Evolutionary conservation across 2,329 filamentous ascomycete species (phyloP).

Genomic region (Diaporthe amygdali): DNA sequence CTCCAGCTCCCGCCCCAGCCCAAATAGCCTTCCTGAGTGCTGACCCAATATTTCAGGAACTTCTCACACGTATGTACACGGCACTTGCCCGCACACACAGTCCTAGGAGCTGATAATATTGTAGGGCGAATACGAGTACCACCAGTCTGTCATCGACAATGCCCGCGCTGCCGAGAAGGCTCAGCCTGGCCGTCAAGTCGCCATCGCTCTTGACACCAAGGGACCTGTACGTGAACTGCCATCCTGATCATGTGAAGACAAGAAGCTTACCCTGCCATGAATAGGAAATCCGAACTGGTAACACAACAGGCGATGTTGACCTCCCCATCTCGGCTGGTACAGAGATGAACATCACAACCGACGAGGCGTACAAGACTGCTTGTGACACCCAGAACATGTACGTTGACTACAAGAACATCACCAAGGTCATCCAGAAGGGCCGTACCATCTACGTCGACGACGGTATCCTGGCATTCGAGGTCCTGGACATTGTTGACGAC

Average conservation of each 20-base stretch:
- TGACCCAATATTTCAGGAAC: constrained; percentile 21
- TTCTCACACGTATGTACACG: constrained; percentile 26
- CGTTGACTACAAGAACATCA: constrained; percentile 99
- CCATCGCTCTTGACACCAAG: constrained; percentile 87
- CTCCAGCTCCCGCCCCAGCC: not conserved
- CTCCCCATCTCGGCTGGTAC: constrained; percentile 83
- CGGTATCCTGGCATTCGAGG: constrained; percentile 95
- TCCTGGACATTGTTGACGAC: constrained; percentile 84
- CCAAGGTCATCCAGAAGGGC: constrained; percentile 91
- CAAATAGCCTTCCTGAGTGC: not conserved
- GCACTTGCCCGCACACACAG: not conserved
- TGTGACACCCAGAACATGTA: constrained; percentile 97
- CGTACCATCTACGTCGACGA: constrained; percentile 98
- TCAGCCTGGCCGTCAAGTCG: constrained; percentile 83
- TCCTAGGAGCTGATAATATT: constrained; percentile 39
- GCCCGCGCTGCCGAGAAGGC: constrained; percentile 82
- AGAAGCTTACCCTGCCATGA: constrained; percentile 2
- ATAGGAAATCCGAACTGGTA: constrained; percentile 50
- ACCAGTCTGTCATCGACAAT: constrained; percentile 98
- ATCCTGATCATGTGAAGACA: not conserved
- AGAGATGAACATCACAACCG: constrained; percentile 94
- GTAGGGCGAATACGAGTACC: constrained; percentile 82
- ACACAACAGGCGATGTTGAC: constrained; percentile 73
- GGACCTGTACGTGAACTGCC: constrained; percentile 47
- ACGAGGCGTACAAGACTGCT: constrained; percentile 85